Evolutionary conservation across 768 basidiomycete species (phyloP), one percentile per base, ranked within the genome.

Genomic region (Chiua virens): DNA sequence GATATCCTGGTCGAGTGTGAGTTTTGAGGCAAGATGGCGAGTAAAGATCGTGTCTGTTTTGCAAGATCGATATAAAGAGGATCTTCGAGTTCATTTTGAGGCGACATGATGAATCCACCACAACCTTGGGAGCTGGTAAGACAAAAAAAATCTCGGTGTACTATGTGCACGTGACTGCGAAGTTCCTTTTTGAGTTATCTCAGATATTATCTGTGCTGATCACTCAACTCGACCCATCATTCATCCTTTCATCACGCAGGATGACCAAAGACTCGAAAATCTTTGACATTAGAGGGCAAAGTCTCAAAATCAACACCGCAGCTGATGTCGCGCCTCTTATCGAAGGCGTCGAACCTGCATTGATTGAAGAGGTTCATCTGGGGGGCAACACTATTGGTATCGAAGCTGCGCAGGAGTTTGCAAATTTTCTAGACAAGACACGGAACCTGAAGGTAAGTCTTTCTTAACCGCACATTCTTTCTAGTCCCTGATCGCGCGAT

Each of bases 331-430:
- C 84, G 57, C 88, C 90, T 1, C 80, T 85, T 59, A 73, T 98
- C 20, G 70, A 72, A 22, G 78, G 79, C 47, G 74, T 87, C 42
- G 83, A 88, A 65, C 84, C 87, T 9, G 68, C 75, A 4, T 64
- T 71, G 56, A 76, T 93, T 58, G 87, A 94, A 69, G 93, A 96
- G 73, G 85, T 98, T 54, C 88, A 94, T 63, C 77, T 99, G 45
- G 90, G 93, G 42, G 96, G 93, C 20, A 98, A 98, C 71, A 95
- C 93, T 18, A 76, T 98, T 49, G 96, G 97, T 43, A 82, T 97
- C 23, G 93, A 89, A 62, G 96, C 96, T 39, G 87, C 93, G 41
- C 66, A 83, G 60, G 90, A 87, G 37, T 80, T 98, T 34, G 92
- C 86, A 54, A 86, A 86, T 49, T 88, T 90, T 49, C 73, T 98